These are phyloP conservation scores for Botrytis byssoidea DNA, from an alignment of 2,329 filamentous ascomycete genomes.

Conservation along the genomic window DNA sequence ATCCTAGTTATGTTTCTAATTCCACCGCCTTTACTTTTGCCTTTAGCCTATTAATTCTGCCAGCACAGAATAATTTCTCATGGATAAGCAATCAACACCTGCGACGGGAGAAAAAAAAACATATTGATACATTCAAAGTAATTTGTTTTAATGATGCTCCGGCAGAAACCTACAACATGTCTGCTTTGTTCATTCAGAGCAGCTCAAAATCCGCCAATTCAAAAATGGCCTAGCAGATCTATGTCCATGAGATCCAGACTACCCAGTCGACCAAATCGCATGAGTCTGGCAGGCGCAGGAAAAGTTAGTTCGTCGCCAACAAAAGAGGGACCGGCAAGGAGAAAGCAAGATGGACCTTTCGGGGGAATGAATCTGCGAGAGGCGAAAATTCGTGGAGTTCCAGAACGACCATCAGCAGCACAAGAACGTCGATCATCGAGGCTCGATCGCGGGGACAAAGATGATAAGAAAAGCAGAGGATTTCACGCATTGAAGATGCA, in stretches of 20 bases:
- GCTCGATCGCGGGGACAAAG: conserved; percentile 23
- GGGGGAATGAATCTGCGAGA: conserved; percentile 57
- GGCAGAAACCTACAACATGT: conserved; percentile 32
- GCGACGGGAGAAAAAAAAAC: neutral
- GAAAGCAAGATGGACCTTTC: conserved; percentile 53
- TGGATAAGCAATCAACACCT: neutral
- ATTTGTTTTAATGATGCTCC: conserved; percentile 30
- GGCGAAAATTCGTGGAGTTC: conserved; percentile 45
- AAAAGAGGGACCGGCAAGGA: conserved; percentile 38
- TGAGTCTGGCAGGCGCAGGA: conserved; percentile 33
- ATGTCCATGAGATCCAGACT: conserved; percentile 24
- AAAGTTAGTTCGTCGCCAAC: conserved; percentile 26
- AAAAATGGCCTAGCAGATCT: conserved; percentile 30
- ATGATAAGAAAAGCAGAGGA: conserved; percentile 43
- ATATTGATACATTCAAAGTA: neutral
- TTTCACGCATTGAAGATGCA: conserved; percentile 93
- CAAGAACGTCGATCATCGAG: conserved; percentile 23
- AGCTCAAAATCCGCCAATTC: conserved; percentile 50
- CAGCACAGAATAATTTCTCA: conserved; percentile 9
- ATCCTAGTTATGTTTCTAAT: neutral
- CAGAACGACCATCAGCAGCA: conserved; percentile 39
- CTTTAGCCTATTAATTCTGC: neutral
- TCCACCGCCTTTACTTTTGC: neutral
- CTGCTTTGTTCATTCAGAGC: conserved; percentile 55
- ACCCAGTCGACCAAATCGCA: conserved; percentile 30